phyloP scores from a whole-genome alignment of 441 rosid species.

The Corymbia calophylla region DNA sequence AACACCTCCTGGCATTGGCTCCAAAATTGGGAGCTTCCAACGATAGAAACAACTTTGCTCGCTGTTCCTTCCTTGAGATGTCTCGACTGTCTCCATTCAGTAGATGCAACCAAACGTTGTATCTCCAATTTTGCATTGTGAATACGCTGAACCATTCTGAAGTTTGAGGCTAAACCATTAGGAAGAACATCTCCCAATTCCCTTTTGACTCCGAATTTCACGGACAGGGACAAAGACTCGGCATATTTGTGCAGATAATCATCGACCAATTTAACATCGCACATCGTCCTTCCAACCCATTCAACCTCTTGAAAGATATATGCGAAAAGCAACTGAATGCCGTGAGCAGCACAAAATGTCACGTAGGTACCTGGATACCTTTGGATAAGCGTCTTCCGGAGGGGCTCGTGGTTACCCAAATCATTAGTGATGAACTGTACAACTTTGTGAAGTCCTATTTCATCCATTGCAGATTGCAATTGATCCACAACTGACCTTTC shows the following conservation, averaged over 20 bases:
- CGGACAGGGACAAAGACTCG: background rate
- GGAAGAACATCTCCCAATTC: background rate
- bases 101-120: background rate
- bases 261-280: background rate
- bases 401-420: background rate
- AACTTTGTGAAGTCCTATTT: background rate
- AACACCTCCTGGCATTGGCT: background rate
- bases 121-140: background rate
- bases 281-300: background rate
- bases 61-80: background rate
- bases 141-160: background rate
- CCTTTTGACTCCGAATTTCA: background rate
- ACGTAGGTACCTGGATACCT: background rate
- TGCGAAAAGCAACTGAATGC: background rate
- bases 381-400: background rate
- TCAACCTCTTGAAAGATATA: background rate
- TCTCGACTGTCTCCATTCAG: background rate
- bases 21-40: slow-evolving; percentile 4
- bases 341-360: background rate
- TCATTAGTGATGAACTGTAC: background rate
- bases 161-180: background rate
- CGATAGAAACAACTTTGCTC: background rate
- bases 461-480: background rate
- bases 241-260: background rate
- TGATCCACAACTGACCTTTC: background rate